These are phyloP conservation scores for Moesziomyces antarcticus DNA, from an alignment of 1,284 basidiomycete genomes.

Conservation along the genomic window DNA sequence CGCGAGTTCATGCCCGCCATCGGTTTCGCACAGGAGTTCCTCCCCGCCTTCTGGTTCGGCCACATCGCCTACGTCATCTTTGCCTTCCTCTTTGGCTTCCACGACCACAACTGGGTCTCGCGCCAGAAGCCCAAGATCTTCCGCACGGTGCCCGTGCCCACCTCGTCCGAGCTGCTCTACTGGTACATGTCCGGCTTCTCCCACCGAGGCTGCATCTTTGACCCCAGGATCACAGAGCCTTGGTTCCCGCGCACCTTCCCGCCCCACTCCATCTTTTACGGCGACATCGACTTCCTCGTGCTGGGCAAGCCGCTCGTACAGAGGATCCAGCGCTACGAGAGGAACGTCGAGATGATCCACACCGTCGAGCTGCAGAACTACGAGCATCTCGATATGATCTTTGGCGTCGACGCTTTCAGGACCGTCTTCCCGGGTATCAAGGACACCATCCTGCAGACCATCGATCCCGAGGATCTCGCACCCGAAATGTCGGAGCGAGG, in stretches of 20 bases:
- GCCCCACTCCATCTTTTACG: conserved; percentile 65
- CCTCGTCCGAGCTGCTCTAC: conserved; percentile 65
- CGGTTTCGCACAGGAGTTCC: conserved; percentile 54
- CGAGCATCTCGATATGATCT: conserved; percentile 66
- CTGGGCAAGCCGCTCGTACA: conserved; percentile 64
- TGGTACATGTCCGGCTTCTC: conserved; percentile 66
- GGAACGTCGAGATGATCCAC: conserved; percentile 65
- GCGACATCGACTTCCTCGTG: conserved; percentile 63
- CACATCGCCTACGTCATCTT: conserved; percentile 66
- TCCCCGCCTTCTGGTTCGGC: conserved; percentile 63
- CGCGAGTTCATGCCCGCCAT: conserved; percentile 64
- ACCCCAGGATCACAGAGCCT: conserved; percentile 60
- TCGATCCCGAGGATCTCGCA: conserved; percentile 49
- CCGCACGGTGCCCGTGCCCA: conserved; percentile 59
- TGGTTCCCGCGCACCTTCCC: conserved; percentile 66
- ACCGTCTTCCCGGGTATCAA: conserved; percentile 64
- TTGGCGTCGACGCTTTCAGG: conserved; percentile 62
- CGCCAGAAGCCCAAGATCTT: conserved; percentile 67
- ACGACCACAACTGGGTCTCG: conserved; percentile 64
- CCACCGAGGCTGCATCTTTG: conserved; percentile 67
- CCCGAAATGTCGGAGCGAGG: conserved; percentile 39
- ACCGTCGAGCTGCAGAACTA: conserved; percentile 65
- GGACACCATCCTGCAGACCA: conserved; percentile 63
- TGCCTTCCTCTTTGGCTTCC: conserved; percentile 64
- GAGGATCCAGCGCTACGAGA: conserved; percentile 60